These are phyloP conservation scores for Pseudogymnoascus sp. DNA, from an alignment of 2,329 filamentous ascomycete genomes.

Conservation along the genomic window DNA sequence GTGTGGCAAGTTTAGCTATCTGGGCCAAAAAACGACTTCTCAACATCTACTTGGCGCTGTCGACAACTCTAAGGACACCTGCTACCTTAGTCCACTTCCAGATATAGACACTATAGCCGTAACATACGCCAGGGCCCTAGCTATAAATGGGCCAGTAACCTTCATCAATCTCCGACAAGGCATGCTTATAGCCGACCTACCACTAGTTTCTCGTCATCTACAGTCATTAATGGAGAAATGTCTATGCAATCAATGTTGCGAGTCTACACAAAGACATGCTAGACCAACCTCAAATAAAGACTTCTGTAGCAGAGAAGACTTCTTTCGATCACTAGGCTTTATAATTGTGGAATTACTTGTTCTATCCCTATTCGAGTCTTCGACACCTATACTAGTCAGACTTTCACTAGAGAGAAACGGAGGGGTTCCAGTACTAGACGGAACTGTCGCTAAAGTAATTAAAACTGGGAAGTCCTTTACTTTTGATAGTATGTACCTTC, in stretches of 20 bases:
- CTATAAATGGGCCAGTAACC: neutral
- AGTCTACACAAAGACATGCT: neutral
- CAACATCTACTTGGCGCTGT: too few relatives aligned
- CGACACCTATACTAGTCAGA: neutral
- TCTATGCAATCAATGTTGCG: slow-evolving; percentile 1
- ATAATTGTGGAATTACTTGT: slow-evolving; percentile 6
- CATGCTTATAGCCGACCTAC: slow-evolving; percentile 6
- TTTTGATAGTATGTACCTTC: too few relatives aligned
- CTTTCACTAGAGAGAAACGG: neutral
- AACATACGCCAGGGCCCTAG: neutral
- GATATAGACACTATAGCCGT: too few relatives aligned
- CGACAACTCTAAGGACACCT: too few relatives aligned
- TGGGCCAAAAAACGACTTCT: neutral
- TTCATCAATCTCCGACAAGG: slow-evolving; percentile 5
- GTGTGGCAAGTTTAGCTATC: neutral
- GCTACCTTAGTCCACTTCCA: too few relatives aligned
- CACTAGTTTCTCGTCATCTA: slow-evolving; percentile 4
- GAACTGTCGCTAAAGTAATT: too few relatives aligned
- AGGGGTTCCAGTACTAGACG: neutral
- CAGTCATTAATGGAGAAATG: slow-evolving; percentile 6
- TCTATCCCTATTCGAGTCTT: slow-evolving; percentile 10
- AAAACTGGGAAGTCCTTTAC: too few relatives aligned
- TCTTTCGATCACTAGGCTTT: neutral
- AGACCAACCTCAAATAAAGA: neutral
- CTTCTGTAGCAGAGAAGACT: neutral